phyloP scores from a whole-genome alignment of 73 alveolate species.

The Paraurostyla sp. region DNA sequence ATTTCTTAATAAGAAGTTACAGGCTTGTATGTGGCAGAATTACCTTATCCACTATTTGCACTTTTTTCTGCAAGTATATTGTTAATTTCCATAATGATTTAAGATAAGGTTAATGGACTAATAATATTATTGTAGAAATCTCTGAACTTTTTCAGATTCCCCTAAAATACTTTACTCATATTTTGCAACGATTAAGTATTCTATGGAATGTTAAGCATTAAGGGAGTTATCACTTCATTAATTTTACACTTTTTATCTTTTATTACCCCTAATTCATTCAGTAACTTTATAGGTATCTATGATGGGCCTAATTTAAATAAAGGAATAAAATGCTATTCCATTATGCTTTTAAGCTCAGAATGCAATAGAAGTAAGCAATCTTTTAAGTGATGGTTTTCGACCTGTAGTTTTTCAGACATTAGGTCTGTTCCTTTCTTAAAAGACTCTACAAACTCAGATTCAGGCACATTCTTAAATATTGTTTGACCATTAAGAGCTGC shows the following conservation, averaged over 20 bases:
- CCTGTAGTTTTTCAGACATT: background rate
- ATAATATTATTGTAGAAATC: background rate
- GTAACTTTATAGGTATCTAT: background rate
- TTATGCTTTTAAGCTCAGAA: background rate
- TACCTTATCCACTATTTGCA: background rate
- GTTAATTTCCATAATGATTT: background rate
- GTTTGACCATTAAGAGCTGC: background rate
- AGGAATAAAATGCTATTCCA: constrained; percentile 37
- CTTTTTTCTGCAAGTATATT: background rate
- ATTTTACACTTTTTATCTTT: background rate
- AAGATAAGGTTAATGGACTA: background rate
- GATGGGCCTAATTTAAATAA: background rate
- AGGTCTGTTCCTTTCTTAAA: background rate
- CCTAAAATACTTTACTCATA: background rate
- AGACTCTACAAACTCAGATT: background rate
- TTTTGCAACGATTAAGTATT: background rate
- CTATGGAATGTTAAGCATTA: constrained; percentile 31
- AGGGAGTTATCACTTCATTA: background rate
- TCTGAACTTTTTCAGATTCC: constrained; percentile 8
- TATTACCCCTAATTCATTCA: constrained; percentile 3
- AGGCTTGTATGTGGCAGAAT: background rate
- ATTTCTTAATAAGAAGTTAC: constrained; percentile 16
- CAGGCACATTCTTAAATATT: background rate
- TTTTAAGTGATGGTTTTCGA: constrained; percentile 32
- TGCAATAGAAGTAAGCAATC: constrained; percentile 23